Conservation (phyloP, 2,329 filamentous ascomycete genomes). For the Pyricularia pennisetigena region DNA sequence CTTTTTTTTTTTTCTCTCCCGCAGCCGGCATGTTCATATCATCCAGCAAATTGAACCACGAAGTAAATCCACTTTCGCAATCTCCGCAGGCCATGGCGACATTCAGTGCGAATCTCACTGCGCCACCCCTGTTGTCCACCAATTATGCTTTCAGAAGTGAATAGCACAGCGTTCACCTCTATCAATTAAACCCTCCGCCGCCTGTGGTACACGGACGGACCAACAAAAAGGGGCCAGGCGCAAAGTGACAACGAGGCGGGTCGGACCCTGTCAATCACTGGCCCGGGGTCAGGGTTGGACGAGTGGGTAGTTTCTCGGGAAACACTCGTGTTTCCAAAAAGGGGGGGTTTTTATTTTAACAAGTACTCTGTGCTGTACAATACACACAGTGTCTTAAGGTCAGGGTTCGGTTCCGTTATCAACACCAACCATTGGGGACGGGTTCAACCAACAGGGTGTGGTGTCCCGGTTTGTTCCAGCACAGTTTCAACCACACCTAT, state of each 20-base stretch:
- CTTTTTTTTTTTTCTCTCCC: too few species aligned
- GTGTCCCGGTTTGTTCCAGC: background rate
- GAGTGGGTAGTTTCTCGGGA: background rate
- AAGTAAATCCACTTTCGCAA: too few species aligned
- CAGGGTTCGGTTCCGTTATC: background rate
- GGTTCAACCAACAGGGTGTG: background rate
- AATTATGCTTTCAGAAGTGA: background rate
- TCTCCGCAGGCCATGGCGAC: background rate
- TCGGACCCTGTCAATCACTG: background rate
- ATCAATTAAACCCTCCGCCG: background rate
- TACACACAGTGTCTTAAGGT: background rate
- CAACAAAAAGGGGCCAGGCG: background rate
- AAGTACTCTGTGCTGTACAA: too few species aligned
- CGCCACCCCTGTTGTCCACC: background rate
- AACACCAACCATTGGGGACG: background rate
- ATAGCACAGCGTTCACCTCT: background rate
- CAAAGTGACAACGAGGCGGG: background rate
- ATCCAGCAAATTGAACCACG: too few species aligned
- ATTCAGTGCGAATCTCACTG: background rate
- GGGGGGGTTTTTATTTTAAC: background rate
- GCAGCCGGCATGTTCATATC: too few species aligned
- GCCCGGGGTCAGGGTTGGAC: background rate
- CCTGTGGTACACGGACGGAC: background rate
- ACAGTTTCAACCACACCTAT: background rate
- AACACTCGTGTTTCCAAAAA: background rate